Base-by-base conservation (phyloP, 2,329 filamentous ascomycete species). In the Colletotrichum sp. region DNA sequence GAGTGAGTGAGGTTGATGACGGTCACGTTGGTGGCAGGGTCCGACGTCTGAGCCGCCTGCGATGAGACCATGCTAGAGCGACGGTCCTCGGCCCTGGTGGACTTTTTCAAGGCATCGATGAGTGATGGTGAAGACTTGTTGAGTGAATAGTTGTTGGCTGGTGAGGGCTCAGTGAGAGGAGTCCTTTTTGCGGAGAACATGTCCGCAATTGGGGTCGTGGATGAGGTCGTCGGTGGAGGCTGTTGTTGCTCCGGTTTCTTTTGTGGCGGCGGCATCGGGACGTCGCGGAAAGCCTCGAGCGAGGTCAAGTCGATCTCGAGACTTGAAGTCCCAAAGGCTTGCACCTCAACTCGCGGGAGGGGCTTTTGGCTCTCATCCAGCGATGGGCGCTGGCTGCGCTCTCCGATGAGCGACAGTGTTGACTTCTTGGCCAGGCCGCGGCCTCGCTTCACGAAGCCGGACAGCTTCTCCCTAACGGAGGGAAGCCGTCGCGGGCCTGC, bases 401-500 rank as follows among this genome's bases (percentile, higher is more conserved):
- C 72, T 22, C 61, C 69, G 5, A 75, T 30, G 16, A 72, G 28
- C 52, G 72, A 72, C 61, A 64, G n/a, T 15, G 68, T 75, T 28
- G 69, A 72, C 39, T 75, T 75, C 72, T 72, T 75, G n/a, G 72
- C 69, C 69, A 72, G 30, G 11, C 69, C 72, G 30, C 61, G 61
- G 3, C 72, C 69, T 25, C 69, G 72, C 25, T 36, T 61, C 12
- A 72, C 68, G 16, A 75, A 44, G 72, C 69, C 39, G 2, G 72
- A 75, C 55, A 75, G 63, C 69, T 68, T 75, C 52, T 75, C 72
- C 72, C 52, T 75, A 19, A 75, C 72, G 30, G 69, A 75, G 12
- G 55, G 39, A 25, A 72, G 61, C 69, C 69, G 68, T 34, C 69
- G 69, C 39, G 39, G 69, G 72, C 28, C 52, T 25, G 52, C 6